Evolutionary conservation across 805 yeast species (phyloP), one percentile per base, ranked within the genome.

Genomic region (Brettanomyces custersianus): DNA sequence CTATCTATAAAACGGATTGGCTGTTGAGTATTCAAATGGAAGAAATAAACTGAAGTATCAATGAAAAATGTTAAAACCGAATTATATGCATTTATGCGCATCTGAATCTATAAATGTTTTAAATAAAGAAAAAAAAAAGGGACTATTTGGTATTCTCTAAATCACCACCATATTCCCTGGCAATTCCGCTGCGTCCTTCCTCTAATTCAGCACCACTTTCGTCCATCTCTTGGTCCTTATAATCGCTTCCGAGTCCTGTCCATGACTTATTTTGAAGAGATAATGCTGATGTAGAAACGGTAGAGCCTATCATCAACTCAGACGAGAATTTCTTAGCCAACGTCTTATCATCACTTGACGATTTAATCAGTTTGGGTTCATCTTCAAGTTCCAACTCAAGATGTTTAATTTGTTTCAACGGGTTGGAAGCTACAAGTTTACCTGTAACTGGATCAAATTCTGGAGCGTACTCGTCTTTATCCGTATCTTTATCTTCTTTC

Each of bases 221-320:
- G 7, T 59, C 62, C 2, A 53, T 59, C 4, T 43, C 56, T 21
- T 44, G 34, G 1, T 52, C 43, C 7, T 50, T 45, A 58, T 66
- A 86, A 51, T 90, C 96, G 40, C 92, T 80, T 1, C 97, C 98
- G 23, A 90, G 63, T 1, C 98, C 98, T 0, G 78, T 74, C 97
- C 97, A 90, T 3, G 54, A 51, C 47, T 90, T 71, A 10, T 64
- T 66, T 47, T 86, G 94, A 35, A 90, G 63, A 42, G 70, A 70
- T 6, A 68, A 64, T 0, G 96, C 96, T 0, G 96, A 85, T 0
- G 97, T 88, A 0, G 97, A 87, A 0, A 85, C 80, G 0, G 96
- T 84, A 29, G 77, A 77, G 38, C 76, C 75, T 38, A 88, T 73
- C 0, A 81, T 67, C 4, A 88, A 67, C 3, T 77, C 60, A 36